These are phyloP conservation scores for Cryptococcus hybrid DNA, from an alignment of 1,284 basidiomycete species.

Conservation along the genomic window DNA sequence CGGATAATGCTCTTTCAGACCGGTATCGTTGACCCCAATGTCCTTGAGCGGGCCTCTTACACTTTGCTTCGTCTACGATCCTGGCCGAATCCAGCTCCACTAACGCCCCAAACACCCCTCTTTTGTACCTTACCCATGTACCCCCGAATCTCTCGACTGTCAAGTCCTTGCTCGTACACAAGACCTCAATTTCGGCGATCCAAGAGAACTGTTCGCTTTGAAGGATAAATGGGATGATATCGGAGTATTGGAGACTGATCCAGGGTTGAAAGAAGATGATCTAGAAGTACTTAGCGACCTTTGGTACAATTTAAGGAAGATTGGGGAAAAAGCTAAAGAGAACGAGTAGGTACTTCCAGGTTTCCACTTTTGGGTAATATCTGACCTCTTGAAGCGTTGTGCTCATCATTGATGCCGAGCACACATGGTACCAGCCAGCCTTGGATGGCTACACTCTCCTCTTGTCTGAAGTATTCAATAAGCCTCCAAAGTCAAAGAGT, in stretches of 20 bases:
- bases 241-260: constrained; percentile 25
- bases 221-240: constrained; percentile 27
- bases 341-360: constrained; percentile 23
- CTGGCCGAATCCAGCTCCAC: constrained; percentile 23
- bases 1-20: constrained; percentile 27
- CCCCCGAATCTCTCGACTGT: constrained; percentile 44
- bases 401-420: constrained; percentile 78
- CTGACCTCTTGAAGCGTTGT: constrained; percentile 28
- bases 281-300: constrained; percentile 61
- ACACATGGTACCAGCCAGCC: constrained; percentile 75
- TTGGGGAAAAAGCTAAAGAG: constrained; percentile 58
- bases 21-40: constrained; percentile 46
- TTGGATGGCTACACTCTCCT: constrained; percentile 74
- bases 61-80: constrained; percentile 47
- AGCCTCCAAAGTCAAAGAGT: constrained; percentile 26
- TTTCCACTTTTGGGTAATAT: background rate
- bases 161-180: constrained; percentile 27
- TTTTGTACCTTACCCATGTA: background rate
- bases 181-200: constrained; percentile 4
- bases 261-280: constrained; percentile 53
- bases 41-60: constrained; percentile 48
- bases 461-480: constrained; percentile 74
- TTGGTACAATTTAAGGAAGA: constrained; percentile 59
- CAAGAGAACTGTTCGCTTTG: constrained; percentile 17
- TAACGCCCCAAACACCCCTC: constrained; percentile 6